Base-by-base conservation (phyloP, 495 filamentous ascomycete species). In the Staphylotrichum tortipilum region DNA sequence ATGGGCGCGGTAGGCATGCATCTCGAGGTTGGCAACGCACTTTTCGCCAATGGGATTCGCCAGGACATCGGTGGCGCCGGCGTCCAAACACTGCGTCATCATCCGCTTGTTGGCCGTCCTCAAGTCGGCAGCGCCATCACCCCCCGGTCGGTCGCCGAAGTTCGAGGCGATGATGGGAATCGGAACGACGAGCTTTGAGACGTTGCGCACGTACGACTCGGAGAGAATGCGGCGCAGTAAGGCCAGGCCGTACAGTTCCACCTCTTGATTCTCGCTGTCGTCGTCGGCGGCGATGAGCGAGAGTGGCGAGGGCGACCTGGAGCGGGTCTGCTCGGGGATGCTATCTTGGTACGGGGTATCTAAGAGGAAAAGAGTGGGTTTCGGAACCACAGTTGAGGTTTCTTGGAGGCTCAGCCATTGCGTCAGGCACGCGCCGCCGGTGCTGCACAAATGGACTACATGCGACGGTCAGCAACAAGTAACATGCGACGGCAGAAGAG, bases 51-150 rank as follows among this genome's bases (percentile, higher is more conserved):
- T 63, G 6, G 91, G 90, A 53, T 82, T 85, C 1, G 79, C 76
- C 49, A 95, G 68, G 50, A 95, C 86, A 70, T 95, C 91, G 17
- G 85, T 71, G 10, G 91, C 91, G 39, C 91, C 91, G 19, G 80
- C 79, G 60, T 95, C 88, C 11, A 97, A 67, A 65, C 85, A 92
- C 54, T 73, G 78, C 47, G 83, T 75, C 37, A 73, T 61, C 44
- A 74, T 67, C 47, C 59, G 55, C 53, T 72, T 61, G 63, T 73
- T 66, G 60, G 72, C 58, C 38, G 66, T 36, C 30, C 50, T 28
- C 11, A 50, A 48, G 56, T 47, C 34, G 48, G 56, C 26, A 7
- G 44, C 22, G 53, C 45, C 55, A 44, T 60, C 52, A 23, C 56
- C 53, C 15, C 50, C 38, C 10, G 57, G 43, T n/a, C 50, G 51